Conservation (phyloP, 495 filamentous ascomycete species). For the Coniosporium apollinis region DNA sequence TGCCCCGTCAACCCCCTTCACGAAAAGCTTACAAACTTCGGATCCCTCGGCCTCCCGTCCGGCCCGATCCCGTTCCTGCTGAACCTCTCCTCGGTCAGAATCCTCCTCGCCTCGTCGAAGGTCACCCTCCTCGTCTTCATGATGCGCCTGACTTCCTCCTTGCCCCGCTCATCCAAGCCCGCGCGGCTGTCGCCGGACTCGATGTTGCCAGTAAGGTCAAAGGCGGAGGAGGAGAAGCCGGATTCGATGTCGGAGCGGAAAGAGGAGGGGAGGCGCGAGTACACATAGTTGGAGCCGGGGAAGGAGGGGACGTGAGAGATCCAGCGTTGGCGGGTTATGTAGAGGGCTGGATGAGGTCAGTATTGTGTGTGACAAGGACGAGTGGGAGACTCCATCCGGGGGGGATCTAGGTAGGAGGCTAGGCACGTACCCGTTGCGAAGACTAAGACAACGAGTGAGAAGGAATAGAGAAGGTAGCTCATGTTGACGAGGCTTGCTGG, state of each 20-base stretch:
- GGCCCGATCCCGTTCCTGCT: constrained; percentile 70
- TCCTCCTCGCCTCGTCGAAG: constrained; percentile 81
- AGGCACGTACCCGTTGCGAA: constrained; percentile 25
- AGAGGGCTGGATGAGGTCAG: constrained; percentile 48
- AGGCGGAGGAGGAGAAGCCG: constrained; percentile 63
- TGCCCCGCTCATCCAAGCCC: constrained; percentile 63
- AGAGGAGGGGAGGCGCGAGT: constrained; percentile 52
- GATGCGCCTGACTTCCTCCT: constrained; percentile 65
- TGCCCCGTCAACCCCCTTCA: too few species aligned
- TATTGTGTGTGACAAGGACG: too few species aligned
- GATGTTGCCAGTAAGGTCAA: constrained; percentile 68
- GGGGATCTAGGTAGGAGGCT: not conserved
- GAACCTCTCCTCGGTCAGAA: constrained; percentile 73
- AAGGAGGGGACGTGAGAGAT: constrained; percentile 32
- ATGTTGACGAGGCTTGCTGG: constrained; percentile 30
- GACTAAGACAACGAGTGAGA: constrained; percentile 31
- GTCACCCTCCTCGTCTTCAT: constrained; percentile 63
- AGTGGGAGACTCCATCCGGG: too few species aligned
- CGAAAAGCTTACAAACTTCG: constrained; percentile 89
- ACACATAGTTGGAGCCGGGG: constrained; percentile 40
- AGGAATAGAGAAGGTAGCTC: constrained; percentile 63
- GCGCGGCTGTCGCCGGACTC: constrained; percentile 54
- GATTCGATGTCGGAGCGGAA: constrained; percentile 73
- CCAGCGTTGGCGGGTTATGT: constrained; percentile 68
- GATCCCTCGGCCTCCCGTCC: constrained; percentile 79